phyloP scores from a whole-genome alignment of 306 rosid species.

The Begonia loranthoides region DNA sequence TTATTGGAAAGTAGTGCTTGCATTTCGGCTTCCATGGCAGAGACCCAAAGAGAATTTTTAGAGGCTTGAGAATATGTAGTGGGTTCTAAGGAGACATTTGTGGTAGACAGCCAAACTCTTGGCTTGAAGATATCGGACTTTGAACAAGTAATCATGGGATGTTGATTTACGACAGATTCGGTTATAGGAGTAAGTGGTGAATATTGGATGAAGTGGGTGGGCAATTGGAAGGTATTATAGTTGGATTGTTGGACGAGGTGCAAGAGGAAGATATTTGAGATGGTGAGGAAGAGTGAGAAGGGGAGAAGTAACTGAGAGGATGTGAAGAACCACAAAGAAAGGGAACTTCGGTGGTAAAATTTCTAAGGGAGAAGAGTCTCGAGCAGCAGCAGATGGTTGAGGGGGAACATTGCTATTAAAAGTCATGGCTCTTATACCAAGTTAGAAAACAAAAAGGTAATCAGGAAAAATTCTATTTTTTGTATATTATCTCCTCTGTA shows the following conservation, averaged over 20 bases:
- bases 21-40: too few relatives aligned
- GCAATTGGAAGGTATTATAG: not conserved
- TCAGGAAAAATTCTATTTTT: too few relatives aligned
- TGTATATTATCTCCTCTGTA: too few relatives aligned
- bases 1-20: too few relatives aligned
- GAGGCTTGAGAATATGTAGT: not conserved
- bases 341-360: too few relatives aligned
- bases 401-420: too few relatives aligned
- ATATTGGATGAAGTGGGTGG: not conserved
- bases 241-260: not conserved
- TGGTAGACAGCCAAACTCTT: not conserved
- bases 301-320: not conserved
- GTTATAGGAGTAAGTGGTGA: not conserved
- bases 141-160: not conserved
- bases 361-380: too few relatives aligned
- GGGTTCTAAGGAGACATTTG: not conserved
- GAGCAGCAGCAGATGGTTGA: too few relatives aligned
- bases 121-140: not conserved
- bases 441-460: too few relatives aligned
- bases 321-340: too few relatives aligned
- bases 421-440: too few relatives aligned
- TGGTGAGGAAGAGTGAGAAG: not conserved
- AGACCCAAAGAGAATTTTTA: too few relatives aligned
- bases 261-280: not conserved
- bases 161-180: not conserved